Percentiles rank a stretch among this genome's conserved stretches.
Evolutionary conservation across 2,329 filamentous ascomycete species (phyloP).

Genomic region (Penicillium sp.): DNA sequence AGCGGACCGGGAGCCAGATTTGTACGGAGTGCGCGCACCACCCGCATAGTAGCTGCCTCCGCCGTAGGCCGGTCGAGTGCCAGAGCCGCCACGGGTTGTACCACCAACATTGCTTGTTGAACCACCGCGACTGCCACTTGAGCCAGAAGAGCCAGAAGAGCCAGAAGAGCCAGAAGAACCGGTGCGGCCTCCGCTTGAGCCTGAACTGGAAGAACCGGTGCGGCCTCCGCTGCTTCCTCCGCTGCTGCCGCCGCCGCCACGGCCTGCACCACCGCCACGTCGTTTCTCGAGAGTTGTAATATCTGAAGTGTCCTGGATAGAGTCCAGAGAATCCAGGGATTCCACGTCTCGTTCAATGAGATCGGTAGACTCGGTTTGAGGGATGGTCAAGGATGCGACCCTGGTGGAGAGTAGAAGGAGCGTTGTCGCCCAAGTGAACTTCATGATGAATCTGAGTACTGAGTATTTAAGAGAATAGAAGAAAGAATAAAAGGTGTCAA

Average conservation of each 20-base stretch:
- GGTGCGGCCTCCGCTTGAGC: conserved; percentile 18
- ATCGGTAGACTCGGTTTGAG: conserved; percentile 17
- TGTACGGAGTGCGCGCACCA: conserved; percentile 53
- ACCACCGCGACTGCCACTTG: conserved; percentile 23
- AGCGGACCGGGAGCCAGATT: conserved; percentile 44
- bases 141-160: conserved; percentile 4
- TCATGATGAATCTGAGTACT: conserved; percentile 26
- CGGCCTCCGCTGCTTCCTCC: conserved; percentile 29
- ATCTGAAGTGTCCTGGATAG: conserved; percentile 9
- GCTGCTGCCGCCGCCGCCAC: conserved; percentile 26
- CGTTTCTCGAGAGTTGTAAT: conserved; percentile 45
- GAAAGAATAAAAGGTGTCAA: background rate
- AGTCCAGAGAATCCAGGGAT: background rate
- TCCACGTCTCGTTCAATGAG: conserved; percentile 19
- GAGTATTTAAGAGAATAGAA: background rate
- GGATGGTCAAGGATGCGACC: conserved; percentile 29
- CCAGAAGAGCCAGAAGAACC: conserved; percentile 9
- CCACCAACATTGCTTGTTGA: conserved; percentile 31
- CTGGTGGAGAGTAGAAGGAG: conserved; percentile 30
- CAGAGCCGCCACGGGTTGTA: conserved; percentile 21
- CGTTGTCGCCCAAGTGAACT: conserved; percentile 26
- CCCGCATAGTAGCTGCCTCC: conserved; percentile 55
- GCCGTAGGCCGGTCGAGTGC: conserved; percentile 45
- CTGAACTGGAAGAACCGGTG: conserved; percentile 14
- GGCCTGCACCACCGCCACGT: conserved; percentile 47